phyloP scores from a whole-genome alignment of 2,329 filamentous ascomycete genomes.

The Stachybotrys echinatus region DNA sequence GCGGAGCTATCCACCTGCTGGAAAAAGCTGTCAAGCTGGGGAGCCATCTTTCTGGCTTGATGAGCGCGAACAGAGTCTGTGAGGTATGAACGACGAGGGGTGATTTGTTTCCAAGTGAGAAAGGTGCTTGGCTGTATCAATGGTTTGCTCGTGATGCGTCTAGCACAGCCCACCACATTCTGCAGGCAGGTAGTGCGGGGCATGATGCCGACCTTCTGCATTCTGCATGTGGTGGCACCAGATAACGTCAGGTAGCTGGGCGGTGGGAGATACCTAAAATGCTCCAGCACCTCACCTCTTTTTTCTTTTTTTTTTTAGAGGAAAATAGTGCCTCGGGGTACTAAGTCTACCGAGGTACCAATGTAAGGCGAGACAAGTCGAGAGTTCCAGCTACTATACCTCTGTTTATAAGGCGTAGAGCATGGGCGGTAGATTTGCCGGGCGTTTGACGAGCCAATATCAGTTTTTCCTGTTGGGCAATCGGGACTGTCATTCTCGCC shows the following conservation, averaged over 20 bases:
- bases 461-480: too few species aligned
- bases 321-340: too few species aligned
- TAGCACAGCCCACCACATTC: constrained; percentile 18
- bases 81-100: constrained; percentile 38
- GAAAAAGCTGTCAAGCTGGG: constrained; percentile 88
- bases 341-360: too few species aligned
- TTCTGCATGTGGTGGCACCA: constrained; percentile 15
- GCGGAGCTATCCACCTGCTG: constrained; percentile 81
- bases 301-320: too few species aligned
- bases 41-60: constrained; percentile 75
- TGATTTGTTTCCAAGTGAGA: constrained; percentile 10
- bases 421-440: too few species aligned
- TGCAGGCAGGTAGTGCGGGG: constrained; percentile 37
- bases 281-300: neutral
- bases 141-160: constrained; percentile 15
- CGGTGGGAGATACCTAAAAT: neutral
- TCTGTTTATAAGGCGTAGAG: too few species aligned
- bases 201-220: constrained; percentile 27
- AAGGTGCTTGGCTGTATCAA: constrained; percentile 15
- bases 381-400: too few species aligned
- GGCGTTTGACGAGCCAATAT: too few species aligned
- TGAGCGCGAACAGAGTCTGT: constrained; percentile 48
- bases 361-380: too few species aligned
- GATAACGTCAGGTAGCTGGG: too few species aligned
- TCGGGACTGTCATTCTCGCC: too few species aligned